Evolutionary conservation across 1,139 yeast species (phyloP).

Genomic region (Taphrina betulina): DNA sequence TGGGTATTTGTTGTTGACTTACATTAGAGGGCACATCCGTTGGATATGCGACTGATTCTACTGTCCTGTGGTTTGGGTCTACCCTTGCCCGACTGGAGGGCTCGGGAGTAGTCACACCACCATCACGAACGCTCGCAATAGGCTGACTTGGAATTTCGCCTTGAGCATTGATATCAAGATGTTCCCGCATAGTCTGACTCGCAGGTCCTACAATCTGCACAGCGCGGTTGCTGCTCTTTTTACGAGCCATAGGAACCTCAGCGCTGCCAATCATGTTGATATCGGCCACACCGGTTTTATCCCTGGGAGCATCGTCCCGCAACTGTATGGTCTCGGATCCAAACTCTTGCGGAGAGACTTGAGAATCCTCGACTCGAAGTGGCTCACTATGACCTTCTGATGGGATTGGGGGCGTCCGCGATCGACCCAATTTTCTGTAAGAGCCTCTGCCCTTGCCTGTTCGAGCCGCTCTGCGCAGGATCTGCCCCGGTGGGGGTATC

Average conservation of each 20-base stretch:
- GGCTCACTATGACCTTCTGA: no score
- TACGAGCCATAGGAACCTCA: constrained; percentile 5
- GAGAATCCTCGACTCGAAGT: no score
- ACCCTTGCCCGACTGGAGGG: no score
- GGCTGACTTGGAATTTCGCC: no score
- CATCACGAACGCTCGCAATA: no score
- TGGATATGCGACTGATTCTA: no score
- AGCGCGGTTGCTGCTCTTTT: constrained; percentile 21
- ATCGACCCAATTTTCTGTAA: constrained; percentile 11
- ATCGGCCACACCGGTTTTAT: background rate
- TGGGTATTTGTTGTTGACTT: background rate
- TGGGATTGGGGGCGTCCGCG: background rate
- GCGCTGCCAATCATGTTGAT: no score
- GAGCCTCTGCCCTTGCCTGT: constrained; percentile 29
- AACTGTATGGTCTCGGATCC: constrained; percentile 13
- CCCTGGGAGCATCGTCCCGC: constrained; percentile 1
- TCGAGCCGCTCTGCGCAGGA: constrained; percentile 25
- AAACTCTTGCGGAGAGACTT: no score
- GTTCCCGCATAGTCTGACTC: no score
- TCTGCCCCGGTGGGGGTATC: constrained; percentile 29
- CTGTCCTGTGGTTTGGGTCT: no score
- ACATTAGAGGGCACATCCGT: background rate
- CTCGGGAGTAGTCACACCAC: no score
- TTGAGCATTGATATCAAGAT: no score
- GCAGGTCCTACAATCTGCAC: constrained; percentile 21